Evolutionary conservation across 805 yeast species (phyloP).

Genomic region (Suhomyces tanzawaensis): DNA sequence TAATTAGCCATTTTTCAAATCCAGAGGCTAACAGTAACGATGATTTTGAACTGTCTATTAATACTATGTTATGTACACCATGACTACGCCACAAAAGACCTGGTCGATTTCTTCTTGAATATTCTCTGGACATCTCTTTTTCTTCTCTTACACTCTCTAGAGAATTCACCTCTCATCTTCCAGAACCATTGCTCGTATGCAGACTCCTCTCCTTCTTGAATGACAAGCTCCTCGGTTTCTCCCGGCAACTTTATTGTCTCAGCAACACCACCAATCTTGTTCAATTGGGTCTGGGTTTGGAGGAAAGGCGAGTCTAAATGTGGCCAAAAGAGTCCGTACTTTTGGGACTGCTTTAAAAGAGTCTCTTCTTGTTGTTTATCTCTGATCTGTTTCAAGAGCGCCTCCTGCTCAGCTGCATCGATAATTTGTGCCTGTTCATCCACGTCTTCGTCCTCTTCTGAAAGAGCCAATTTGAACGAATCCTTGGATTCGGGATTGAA

Average conservation of each 20-base stretch:
- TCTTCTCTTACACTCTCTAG: conserved; percentile 69
- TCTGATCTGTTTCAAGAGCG: conserved; percentile 30
- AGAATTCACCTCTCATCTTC: conserved; percentile 78
- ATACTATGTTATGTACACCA: neutral
- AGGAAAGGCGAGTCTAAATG: conserved; percentile 86
- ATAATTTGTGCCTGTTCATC: conserved; percentile 26
- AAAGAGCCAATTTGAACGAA: conserved; percentile 38
- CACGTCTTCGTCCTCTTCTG: conserved; percentile 48
- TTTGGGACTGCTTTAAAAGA: conserved; percentile 18
- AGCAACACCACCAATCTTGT: conserved; percentile 45
- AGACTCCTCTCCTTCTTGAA: conserved; percentile 34
- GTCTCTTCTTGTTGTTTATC: conserved; percentile 29
- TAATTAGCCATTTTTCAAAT: no score
- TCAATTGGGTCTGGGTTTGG: conserved; percentile 77
- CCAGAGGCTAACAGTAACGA: no score
- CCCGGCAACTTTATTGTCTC: conserved; percentile 37
- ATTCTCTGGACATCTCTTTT: conserved; percentile 71
- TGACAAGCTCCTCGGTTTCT: conserved; percentile 21
- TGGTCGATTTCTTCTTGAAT: conserved; percentile 42
- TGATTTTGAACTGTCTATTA: no score
- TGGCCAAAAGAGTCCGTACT: conserved; percentile 67
- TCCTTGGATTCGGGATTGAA: conserved; percentile 40
- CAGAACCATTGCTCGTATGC: conserved; percentile 76
- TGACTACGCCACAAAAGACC: neutral
- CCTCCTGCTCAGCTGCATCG: conserved; percentile 21